Percentiles rank a stretch among this genome's conserved stretches.
These are phyloP conservation scores for Aspergillus arachidicola DNA, from an alignment of 2,329 filamentous ascomycete genomes.

Conservation along the genomic window DNA sequence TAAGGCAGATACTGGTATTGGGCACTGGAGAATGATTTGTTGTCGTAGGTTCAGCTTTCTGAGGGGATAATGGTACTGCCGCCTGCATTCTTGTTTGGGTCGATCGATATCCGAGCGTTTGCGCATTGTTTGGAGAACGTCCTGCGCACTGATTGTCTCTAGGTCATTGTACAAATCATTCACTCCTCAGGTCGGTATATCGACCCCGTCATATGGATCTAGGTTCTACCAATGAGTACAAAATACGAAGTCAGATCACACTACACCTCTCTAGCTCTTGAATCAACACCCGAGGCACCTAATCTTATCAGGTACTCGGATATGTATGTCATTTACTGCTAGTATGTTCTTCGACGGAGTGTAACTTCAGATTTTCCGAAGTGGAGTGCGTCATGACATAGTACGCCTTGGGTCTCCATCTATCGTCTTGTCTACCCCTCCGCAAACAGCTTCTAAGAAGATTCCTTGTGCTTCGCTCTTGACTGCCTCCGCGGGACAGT, in stretches of 20 bases:
- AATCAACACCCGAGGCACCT: background rate
- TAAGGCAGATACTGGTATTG: slow-evolving; percentile 1
- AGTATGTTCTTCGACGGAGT: background rate
- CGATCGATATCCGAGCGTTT: background rate
- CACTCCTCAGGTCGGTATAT: background rate
- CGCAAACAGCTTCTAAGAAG: background rate
- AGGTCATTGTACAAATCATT: background rate
- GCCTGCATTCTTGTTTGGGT: background rate
- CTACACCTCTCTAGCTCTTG: background rate
- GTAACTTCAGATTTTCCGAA: background rate
- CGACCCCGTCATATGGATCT: background rate
- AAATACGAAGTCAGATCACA: background rate
- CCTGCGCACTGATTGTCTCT: background rate
- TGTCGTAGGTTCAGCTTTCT: background rate
- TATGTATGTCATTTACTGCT: background rate
- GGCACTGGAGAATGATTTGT: background rate
- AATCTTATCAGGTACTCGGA: too few species aligned
- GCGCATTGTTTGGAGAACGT: background rate
- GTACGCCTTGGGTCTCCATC: background rate
- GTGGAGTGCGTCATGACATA: background rate
- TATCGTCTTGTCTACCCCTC: background rate
- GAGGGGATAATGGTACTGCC: background rate
- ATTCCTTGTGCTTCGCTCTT: background rate
- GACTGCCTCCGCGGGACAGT: background rate
- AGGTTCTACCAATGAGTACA: background rate